Base-by-base conservation (phyloP, 2,329 filamentous ascomycete genomes). In the Aspergillus viridinutans region DNA sequence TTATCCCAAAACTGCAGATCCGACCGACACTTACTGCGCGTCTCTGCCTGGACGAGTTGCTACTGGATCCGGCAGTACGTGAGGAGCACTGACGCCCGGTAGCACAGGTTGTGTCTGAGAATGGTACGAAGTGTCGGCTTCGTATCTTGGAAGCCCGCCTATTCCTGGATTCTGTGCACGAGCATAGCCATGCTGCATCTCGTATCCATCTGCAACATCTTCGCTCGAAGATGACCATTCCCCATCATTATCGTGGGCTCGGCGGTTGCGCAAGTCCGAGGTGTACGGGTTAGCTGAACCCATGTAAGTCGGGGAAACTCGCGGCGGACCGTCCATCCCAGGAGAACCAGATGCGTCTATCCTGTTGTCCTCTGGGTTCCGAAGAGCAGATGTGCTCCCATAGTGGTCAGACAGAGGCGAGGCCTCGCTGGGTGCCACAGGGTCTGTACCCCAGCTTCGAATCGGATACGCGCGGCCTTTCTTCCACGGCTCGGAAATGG, bases 391-490 rank as follows among this genome's bases (percentile, higher is more conserved):
- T 5, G 57, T 64, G 52, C 64, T 70, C 26, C 67, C 62, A 8
- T 50, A 58, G 4, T 55, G 35, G 5, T 48, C 48, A 5, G 45
- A 38, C 20, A 56, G 32, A 35, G 53, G 59, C 12, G 52, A 25
- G 7, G 53, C 49, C 21, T 59, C 49, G 35, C 57, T 52, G 4
- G 67, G 65, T 6, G 67, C 65, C 4, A 67, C 64, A 3, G 79
- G 78, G 42, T 76, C 76, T 12, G 71, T 76, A n/a, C 80, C 83
- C 83, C 83, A 85, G 26, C 75, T 77, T 23, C 83, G 78, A 61
- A 85, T 84, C 1, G 82, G 81, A 64, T 84, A 82, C 25, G 83
- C 83, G 9, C 83, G 79, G 9, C 83, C 83, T 65, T 85, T 85
- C 59, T 76, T 77, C 80, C 80, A 83, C 4, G 80, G 73, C 64